Conservation (phyloP, 371 early-diverging fungal species). For the Apophysomyces trapeziformis region DNA sequence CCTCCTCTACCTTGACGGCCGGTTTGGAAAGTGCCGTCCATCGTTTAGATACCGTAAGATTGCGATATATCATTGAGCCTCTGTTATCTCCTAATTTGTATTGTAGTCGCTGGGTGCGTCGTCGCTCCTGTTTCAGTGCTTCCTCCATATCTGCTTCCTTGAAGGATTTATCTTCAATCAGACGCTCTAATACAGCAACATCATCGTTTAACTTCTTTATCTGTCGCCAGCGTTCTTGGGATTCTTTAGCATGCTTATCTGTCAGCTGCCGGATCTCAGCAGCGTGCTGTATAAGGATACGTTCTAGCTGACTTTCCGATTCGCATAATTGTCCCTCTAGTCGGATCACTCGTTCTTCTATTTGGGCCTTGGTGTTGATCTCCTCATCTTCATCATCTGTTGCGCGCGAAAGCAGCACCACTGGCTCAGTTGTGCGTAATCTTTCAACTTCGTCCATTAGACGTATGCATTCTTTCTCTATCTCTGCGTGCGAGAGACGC, state of each 20-base stretch:
- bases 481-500: conserved; percentile 60
- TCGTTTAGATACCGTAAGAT: neutral
- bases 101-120: conserved; percentile 44
- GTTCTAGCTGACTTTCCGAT: conserved; percentile 43
- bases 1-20: conserved; percentile 2
- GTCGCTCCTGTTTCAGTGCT: conserved; percentile 44
- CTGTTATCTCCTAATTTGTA: conserved; percentile 45
- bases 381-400: conserved; percentile 22
- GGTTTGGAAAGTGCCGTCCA: conserved; percentile 7
- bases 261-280: conserved; percentile 47
- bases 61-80: conserved; percentile 10
- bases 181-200: conserved; percentile 57
- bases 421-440: conserved; percentile 29
- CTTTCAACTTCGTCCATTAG: conserved; percentile 70
- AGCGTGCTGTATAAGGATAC: conserved; percentile 40
- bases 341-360: conserved; percentile 19
- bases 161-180: conserved; percentile 72
- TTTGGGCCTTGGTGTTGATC: conserved; percentile 13
- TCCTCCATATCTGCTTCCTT: conserved; percentile 67
- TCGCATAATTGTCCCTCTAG: conserved; percentile 43
- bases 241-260: conserved; percentile 49
- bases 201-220: conserved; percentile 60
- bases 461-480: conserved; percentile 73
- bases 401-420: conserved; percentile 17
- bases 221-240: conserved; percentile 54